Evolutionary conservation across 352 stramenopile species (phyloP), one percentile per base, ranked within the genome.

Genomic region (Phytophthora boehmeriae): DNA sequence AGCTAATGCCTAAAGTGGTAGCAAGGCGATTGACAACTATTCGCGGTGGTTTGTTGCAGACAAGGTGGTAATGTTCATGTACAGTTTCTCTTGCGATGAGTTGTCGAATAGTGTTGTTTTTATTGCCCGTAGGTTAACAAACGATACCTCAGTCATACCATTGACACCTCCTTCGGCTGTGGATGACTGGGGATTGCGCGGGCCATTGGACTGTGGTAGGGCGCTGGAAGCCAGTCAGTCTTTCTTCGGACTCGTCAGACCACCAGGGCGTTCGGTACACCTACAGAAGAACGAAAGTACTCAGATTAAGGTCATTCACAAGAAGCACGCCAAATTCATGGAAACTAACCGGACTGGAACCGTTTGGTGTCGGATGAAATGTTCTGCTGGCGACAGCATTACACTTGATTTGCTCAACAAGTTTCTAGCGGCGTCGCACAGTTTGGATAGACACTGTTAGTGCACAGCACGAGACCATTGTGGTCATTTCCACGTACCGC

Each of bases 81-180:
- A 6, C 25, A 6, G 3, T 30, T 30, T 3, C 25, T 30, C 6
- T 30, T 6, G 6, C 25, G 6, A 30, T 6, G 25, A 30, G 6
- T 30, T 30, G 20, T 39, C n/a, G 22, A 38, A n/a, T n/a, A n/a
- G 36, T 52, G 23, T 52, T 35, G 17, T 50, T 45, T n/a, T n/a
- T n/a, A n/a, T n/a, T n/a, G n/a, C n/a, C n/a, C n/a, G n/a, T n/a
- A n/a, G n/a, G n/a, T n/a, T n/a, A n/a, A n/a, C n/a, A n/a, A n/a
- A n/a, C n/a, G n/a, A n/a, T n/a, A n/a, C n/a, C n/a, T n/a, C 46
- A 90, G 49, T 88, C 78, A 42, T 84, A 88, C 80, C 78, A 87
- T 54, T 74, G 76, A 56, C 60, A 76, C 2, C 52, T 66, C 43
- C 78, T 73, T 30, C 83, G 80, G 20, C 61, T 59, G 39, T 80